Evolutionary conservation across 2,329 filamentous ascomycete genomes (phyloP).

Genomic region (Harringtonia aguacate): DNA sequence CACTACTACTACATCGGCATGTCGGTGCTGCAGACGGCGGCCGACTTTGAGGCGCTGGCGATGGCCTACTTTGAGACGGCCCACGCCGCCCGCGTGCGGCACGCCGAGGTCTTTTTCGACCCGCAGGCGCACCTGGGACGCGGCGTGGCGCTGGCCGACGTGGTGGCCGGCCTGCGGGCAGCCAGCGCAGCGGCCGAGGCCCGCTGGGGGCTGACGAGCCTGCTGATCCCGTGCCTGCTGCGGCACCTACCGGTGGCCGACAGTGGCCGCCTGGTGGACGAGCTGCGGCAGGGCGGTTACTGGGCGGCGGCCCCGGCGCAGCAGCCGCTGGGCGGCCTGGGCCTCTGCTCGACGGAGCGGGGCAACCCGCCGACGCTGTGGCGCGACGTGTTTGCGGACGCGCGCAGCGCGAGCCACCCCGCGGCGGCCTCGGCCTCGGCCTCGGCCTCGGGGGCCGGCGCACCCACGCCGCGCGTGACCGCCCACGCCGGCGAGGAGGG

Average conservation of each 20-base stretch:
- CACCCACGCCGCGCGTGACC: constrained; percentile 40
- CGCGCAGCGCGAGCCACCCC: too few relatives aligned
- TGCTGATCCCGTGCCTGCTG: constrained; percentile 62
- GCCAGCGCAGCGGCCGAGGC: constrained; percentile 49
- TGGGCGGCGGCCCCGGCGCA: constrained; percentile 19
- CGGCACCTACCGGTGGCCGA: constrained; percentile 54
- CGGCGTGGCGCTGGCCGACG: constrained; percentile 50
- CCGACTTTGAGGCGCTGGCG: constrained; percentile 64
- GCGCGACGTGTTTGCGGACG: constrained; percentile 47
- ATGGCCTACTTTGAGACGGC: constrained; percentile 61
- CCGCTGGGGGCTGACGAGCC: constrained; percentile 49
- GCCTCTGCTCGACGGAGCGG: constrained; percentile 19
- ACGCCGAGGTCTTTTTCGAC: constrained; percentile 74
- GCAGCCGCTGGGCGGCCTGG: constrained; percentile 15
- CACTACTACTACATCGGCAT: constrained; percentile 71
- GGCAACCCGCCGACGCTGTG: constrained; percentile 41
- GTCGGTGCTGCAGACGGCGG: constrained; percentile 50
- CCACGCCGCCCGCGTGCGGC: constrained; percentile 52
- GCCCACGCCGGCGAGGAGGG: constrained; percentile 71
- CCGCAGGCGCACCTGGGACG: constrained; percentile 62
- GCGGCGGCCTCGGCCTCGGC: too few relatives aligned
- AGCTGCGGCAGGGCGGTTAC: constrained; percentile 29
- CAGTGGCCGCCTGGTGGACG: constrained; percentile 35
- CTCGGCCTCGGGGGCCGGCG: constrained; percentile 33
- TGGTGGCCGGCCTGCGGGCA: constrained; percentile 51